Percentiles rank a stretch among this genome's conserved stretches.
Conservation (phyloP, 2,329 filamentous ascomycete species). For the Chrysoporthe puriensis region DNA sequence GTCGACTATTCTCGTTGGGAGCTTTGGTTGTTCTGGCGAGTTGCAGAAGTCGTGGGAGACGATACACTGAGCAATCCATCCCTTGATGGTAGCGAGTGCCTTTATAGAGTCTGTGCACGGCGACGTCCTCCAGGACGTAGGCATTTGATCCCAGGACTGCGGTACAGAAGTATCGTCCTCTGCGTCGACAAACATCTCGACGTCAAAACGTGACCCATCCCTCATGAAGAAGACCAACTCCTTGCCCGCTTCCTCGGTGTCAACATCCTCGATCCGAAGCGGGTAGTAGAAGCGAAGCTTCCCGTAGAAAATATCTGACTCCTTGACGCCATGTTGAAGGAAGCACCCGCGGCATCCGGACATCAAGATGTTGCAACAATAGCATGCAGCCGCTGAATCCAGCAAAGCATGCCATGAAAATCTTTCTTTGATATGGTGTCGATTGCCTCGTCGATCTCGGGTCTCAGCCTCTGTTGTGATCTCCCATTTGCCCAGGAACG, state of each 20-base stretch:
- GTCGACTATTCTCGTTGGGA: neutral
- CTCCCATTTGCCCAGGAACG: neutral
- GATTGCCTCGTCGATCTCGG: neutral
- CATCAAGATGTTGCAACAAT: neutral
- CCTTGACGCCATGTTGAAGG: neutral
- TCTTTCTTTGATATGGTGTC: neutral
- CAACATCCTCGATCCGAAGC: neutral
- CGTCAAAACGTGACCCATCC: neutral
- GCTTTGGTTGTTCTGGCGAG: neutral
- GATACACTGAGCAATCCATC: neutral
- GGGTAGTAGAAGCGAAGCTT: slow-evolving; percentile 7
- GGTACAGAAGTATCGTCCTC: neutral
- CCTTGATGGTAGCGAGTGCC: neutral
- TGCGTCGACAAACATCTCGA: slow-evolving; percentile 2
- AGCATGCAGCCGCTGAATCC: neutral
- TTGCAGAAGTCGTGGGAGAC: neutral
- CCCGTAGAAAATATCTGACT: neutral
- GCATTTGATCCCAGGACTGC: neutral
- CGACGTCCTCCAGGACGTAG: neutral
- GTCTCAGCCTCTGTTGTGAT: neutral
- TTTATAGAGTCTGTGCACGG: neutral
- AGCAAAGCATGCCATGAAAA: neutral
- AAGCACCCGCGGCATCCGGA: neutral
- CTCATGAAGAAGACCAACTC: neutral
- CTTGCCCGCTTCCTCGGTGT: neutral